Evolutionary conservation across 257 asterid genomes (phyloP), one percentile per base, ranked within the genome.

Genomic region (Solanum ahanhuiri): DNA sequence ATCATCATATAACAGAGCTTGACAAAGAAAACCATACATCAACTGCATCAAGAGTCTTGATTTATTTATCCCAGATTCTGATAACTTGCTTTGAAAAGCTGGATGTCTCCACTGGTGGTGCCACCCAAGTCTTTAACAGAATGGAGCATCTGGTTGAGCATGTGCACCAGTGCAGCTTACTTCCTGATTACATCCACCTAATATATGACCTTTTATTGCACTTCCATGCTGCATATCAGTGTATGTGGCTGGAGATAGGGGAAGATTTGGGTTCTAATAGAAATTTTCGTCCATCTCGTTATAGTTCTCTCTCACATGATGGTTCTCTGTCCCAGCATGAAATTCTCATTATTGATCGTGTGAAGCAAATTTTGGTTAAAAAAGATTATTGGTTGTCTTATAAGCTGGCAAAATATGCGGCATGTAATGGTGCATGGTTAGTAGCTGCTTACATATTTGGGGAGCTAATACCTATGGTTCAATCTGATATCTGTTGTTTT

Each of bases 351-450:
- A 30, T 88, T 86, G 93, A 88, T 85, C 90, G 87, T 90, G 96
- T 89, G 39, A 91, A 90, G 81, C 90, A 88, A 86, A 81, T 93
- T 70, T 83, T 93, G 84, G 93, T 64, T 90, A 69, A 57, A 87
- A 89, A 88, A 30, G 92, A 88, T 88, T 82, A 92, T 88, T 97
- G 98, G 98, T 81, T 84, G 57, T 90, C 90, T 67, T 97, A 95
- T 87, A 92, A 92, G 88, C 95, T 93, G 85, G 99, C 96, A 88
- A 94, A 89, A 91, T 88, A 48, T 87, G 98, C 98, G 20, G 94
- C 93, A 66, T 92, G 94, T 86, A 95, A 88, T 45, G 99, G 99
- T 87, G 94, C 95, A 58, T 97, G 98, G 98, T 89, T 91, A 45
- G 89, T 93, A 1, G 93, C 98, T 90, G 89, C 94, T 76, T 92